Evolutionary conservation across 2,329 filamentous ascomycete species (phyloP), one percentile per base, ranked within the genome.

Genomic region (Paraphoma chrysanthemicola): DNA sequence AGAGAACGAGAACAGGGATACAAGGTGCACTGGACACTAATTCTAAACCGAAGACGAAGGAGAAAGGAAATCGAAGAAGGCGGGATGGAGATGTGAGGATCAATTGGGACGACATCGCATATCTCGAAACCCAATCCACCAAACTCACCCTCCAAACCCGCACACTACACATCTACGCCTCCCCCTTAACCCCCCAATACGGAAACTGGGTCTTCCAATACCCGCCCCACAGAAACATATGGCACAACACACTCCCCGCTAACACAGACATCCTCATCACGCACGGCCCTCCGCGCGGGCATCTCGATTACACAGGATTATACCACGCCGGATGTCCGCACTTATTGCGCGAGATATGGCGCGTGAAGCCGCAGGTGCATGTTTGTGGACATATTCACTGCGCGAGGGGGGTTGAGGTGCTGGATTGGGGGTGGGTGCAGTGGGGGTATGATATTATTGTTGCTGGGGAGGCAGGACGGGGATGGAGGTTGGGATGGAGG

Each of bases 321-420:
- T 42, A n/a, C 39, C 14, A 83, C 9, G 2, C 23, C 3, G 92
- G 91, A 47, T 92, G 90, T 62, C 82, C 84, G 1, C 82, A 83
- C 44, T 82, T 96, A 5, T 81, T 93, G 4, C 76, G 81, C 6
- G 91, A 95, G 68, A 70, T 89, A 9, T 91, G 90, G 89, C 85
- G 88, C 33, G 85, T 91, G 14, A 62, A 56, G 43, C 92, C 92
- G 0, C 81, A 80, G 18, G 79, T 96, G 5, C 90, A 94, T 72
- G 84, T 95, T 51, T 95, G 93, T 70, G 92, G 91, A 1, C 92
- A 96, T 74, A 83, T 93, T n/a, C 92, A 96, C 78, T 87, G 82
- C 60, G 90, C 85, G 12, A 83, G 88, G 46, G 92, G 91, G 6
- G 80, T 79, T 29, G 87, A 93, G 68, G 72, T 85, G 0, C 81